These are phyloP conservation scores for Aspergillus cavernicola DNA, from an alignment of 495 filamentous ascomycete genomes.

Conservation along the genomic window DNA sequence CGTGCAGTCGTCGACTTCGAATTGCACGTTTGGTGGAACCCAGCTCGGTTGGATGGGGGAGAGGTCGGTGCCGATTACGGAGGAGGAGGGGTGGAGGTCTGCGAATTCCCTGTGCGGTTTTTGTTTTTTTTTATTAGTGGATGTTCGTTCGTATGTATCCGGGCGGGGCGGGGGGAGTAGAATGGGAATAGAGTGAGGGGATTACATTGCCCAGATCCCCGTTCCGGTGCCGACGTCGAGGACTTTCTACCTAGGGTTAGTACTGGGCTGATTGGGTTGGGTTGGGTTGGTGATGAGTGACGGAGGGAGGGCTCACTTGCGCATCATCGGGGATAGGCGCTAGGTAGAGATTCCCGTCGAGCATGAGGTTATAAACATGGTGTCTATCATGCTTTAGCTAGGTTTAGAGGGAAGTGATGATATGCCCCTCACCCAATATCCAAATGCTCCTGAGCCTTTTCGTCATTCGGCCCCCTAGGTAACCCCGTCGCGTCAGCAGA, in stretches of 20 bases:
- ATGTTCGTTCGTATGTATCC: too few species aligned
- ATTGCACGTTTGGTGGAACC: slow-evolving; percentile 17
- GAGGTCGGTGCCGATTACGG: slow-evolving; percentile 21
- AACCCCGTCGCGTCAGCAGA: background rate
- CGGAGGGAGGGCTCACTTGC: background rate
- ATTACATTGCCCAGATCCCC: slow-evolving; percentile 13
- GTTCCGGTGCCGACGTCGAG: slow-evolving; percentile 19
- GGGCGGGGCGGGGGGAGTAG: too few species aligned
- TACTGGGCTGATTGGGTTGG: too few species aligned
- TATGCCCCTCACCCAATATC: slow-evolving; percentile 14
- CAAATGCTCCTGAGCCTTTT: slow-evolving; percentile 11
- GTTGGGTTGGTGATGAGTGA: too few species aligned
- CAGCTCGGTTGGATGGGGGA: slow-evolving; percentile 13
- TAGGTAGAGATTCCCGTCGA: slow-evolving; percentile 5
- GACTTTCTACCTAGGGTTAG: slow-evolving; percentile 13
- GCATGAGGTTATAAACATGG: slow-evolving; percentile 10
- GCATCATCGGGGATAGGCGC: slow-evolving; percentile 2
- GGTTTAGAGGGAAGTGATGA: too few species aligned
- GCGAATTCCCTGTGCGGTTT: slow-evolving; percentile 12
- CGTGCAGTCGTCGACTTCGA: slow-evolving; percentile 13
- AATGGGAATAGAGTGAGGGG: too few species aligned
- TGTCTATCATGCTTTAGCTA: slow-evolving; percentile 3
- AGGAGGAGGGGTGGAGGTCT: slow-evolving; percentile 16
- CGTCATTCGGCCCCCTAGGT: slow-evolving; percentile 13
- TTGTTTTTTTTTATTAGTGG: background rate